Base-by-base conservation (phyloP, 2,329 filamentous ascomycete species). In the Sarocladiaceae sp. region DNA sequence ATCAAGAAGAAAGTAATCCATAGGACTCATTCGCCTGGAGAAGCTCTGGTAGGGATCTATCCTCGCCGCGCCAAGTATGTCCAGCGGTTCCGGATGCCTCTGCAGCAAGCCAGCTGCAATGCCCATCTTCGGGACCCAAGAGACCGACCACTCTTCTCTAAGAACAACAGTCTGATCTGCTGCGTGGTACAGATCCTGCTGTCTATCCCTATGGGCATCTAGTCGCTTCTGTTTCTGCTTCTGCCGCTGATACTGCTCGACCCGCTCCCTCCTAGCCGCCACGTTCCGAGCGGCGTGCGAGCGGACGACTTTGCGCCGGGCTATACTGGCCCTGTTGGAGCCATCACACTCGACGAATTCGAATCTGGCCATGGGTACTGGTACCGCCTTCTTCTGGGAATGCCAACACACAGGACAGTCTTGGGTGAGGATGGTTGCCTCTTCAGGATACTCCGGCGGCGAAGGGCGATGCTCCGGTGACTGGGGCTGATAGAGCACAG, bases 261-360 rank as follows among this genome's bases (percentile, higher is more conserved):
- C 49, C 33, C 43, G 39, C 39, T 46, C 32, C 6, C 45, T 47
- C 12, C 46, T 47, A 1, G 29, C 46, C 16, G 33, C 40, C n/a
- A 35, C 18, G 33, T 50, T 48, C 4, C 50, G 44, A 7, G 54
- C 53, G 2, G 53, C 54, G 12, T 55, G 53, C 2, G 52, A 50
- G 13, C 53, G 47, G 20, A 56, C 52, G 15, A 13, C 49, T 44
- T 2, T 50, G 46, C 12, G 55, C 40, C 9, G 48, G 49, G 23
- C 53, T 47, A 35, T 53, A 56, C n/a, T 48, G 45, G 18, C 13
- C 26, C 13, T 7, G 13, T 13, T 13, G 13, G 26, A 13, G 9
- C 13, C 26, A 29, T 13, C 13, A 13, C 26, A 29, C 9, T 29
- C 26, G 26, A 29, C 26, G 26, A 29, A 29, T 29, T 29, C 26